Evolutionary conservation across 768 basidiomycete species (phyloP), one percentile per base, ranked within the genome.

Genomic region (Leucosporidium creatinivorum): DNA sequence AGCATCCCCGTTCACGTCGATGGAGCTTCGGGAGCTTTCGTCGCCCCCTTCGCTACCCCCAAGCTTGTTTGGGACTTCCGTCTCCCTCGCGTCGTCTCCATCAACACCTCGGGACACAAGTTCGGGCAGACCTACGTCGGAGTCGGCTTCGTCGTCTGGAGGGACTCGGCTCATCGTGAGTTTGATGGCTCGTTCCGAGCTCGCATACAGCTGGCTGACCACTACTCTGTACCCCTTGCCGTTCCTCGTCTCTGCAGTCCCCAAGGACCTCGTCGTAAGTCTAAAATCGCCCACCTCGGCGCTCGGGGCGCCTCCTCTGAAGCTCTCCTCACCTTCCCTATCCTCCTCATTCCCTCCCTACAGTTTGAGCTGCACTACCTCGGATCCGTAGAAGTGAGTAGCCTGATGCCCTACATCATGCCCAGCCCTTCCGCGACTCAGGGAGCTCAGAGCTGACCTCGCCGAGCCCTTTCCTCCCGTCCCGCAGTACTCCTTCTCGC

Each of bases 401-500:
- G n/a, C n/a, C n/a, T n/a, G n/a, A n/a, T n/a, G n/a, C n/a, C n/a
- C n/a, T n/a, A n/a, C n/a, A n/a, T n/a, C n/a, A n/a, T n/a, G n/a
- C n/a, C n/a, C n/a, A n/a, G n/a, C n/a, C n/a, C n/a, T n/a, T n/a
- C n/a, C n/a, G n/a, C n/a, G n/a, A n/a, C n/a, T n/a, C n/a, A n/a
- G n/a, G n/a, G n/a, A n/a, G n/a, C 18, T 7, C 10, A 6, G 8
- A 44, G 13, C 39, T 44, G 39, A 44, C 39, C 12, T 36, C 33
- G 33, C 39, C 10, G 15, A 44, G 15, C 13, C 39, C 8, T 7
- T 17, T 13, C 39, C 39, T 6, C 8, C 76, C 48, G 80, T 83
- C 10, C 33, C 10, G 65, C 89, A 94, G 77, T 93, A 92, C 77
- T 87, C 87, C 1, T 87, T 85, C 83, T 84, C 74, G 56, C 74